Evolutionary conservation across 495 filamentous ascomycete genomes (phyloP).

Genomic region (Penicillium pancosmium): DNA sequence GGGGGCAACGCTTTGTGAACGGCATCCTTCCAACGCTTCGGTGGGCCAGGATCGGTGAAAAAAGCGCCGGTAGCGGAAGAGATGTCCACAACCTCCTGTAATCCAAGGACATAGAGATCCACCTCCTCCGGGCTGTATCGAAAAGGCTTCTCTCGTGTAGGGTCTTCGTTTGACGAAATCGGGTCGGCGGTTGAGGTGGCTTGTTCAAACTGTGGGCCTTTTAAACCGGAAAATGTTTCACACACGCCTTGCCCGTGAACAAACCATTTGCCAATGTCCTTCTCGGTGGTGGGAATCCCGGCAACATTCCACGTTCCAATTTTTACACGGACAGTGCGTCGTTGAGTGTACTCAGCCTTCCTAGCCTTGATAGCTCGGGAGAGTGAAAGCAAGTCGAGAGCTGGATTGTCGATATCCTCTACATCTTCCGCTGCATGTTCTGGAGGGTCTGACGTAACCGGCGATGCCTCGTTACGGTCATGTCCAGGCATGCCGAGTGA

Average conservation of each 20-base stretch:
- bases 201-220: constrained; percentile 37
- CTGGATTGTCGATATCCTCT: constrained; percentile 23
- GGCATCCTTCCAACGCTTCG: constrained; percentile 77
- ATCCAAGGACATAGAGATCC: constrained; percentile 84
- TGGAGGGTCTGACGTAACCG: constrained; percentile 16
- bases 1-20: constrained; percentile 69
- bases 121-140: constrained; percentile 57
- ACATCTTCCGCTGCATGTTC: constrained; percentile 27
- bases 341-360: constrained; percentile 73
- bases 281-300: constrained; percentile 75
- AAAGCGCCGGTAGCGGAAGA: constrained; percentile 65
- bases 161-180: constrained; percentile 3
- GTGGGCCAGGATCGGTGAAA: constrained; percentile 69
- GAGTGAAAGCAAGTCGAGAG: constrained; percentile 46
- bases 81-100: constrained; percentile 92
- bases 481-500: constrained; percentile 16
- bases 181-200: constrained; percentile 8
- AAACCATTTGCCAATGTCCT: constrained; percentile 86
- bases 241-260: constrained; percentile 71
- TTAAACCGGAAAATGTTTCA: constrained; percentile 56
- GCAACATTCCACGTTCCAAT: constrained; percentile 96
- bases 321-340: constrained; percentile 74
- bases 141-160: constrained; percentile 14
- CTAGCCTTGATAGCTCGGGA: constrained; percentile 68
- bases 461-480: constrained; percentile 13